Base-by-base conservation (phyloP, 2,329 filamentous ascomycete genomes). In the Aspergillus hiratsukae region DNA sequence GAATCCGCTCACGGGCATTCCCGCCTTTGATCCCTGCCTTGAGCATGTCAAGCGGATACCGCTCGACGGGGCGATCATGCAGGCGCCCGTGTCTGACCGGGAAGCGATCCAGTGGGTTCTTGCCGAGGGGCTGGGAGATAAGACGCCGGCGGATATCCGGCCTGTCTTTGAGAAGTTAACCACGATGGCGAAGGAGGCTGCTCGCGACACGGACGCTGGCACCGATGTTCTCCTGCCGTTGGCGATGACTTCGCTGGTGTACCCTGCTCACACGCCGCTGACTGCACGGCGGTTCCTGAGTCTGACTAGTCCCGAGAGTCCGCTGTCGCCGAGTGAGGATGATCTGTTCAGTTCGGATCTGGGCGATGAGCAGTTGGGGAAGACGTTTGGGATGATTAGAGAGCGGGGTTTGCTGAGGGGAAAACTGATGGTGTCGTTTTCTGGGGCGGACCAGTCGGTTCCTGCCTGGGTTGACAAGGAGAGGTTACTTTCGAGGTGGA, bases 321-420 rank as follows among this genome's bases (percentile, higher is more conserved):
- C 83, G 1, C 75, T 79, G 35, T 72, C 78, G 43, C 79, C 85
- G 1, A 88, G 87, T 4, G 88, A 90, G 57, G 92, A 97, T 68
- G 92, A 96, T 68, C 89, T 89, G 68, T 96, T 96, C 75, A 91
- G 88, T 10, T 86, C 85, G 2, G 89, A 94, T 68, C 74, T 95
- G 7, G 71, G 78, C 0, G 80, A 83, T 37, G 79, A 82, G 21
- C 77, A 79, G 28, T 75, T 91, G 1, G 67, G 72, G 17, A 70
- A 67, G 10, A 87, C 87, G 1, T 96, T 93, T 80, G 81, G 85
- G 5, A 76, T 68, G 69, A 69, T 81, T 14, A 59, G 69, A 5
- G 43, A 69, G 46, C 61, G 62, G 9, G 75, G 72, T 0, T 49
- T 79, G 31, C 57, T 79, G 55, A 73, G 64, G 55, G 62, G 68